Evolutionary conservation across 768 basidiomycete genomes (phyloP), one percentile per base, ranked within the genome.

Genomic region (Rhizopogon vesiculosus): DNA sequence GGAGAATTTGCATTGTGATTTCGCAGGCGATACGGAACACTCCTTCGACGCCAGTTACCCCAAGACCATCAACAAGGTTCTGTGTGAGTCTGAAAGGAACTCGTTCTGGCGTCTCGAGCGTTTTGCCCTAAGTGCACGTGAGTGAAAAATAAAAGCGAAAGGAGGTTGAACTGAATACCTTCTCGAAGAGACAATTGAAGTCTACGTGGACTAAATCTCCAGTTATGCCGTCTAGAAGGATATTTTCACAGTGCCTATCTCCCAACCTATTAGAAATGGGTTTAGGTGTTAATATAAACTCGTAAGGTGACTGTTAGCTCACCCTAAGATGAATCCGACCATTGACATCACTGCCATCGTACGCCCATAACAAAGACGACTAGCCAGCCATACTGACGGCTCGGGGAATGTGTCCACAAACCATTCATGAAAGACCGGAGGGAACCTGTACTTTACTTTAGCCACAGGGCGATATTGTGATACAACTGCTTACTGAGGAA

Each of bases 311-410:
- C 25, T 7, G 42, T 22, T 53, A 33, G n/a, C 57, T 45, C 60
- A 96, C 93, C 96, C 96, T 12, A 98, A 76, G 42, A 99, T 93
- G 64, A 91, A 96, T 10, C 97, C 97, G 19, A 98, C 91, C 91
- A 99, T 98, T 1, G 91, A 97, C 88, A 97, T 98, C 53, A 98
- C 97, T 0, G 96, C 97, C 0, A 90, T 83, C 0, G 96, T 97
- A 42, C 96, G 80, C 4, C 82, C 86, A 66, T 95, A 99, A 1
- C 84, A 78, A 61, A 92, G 69, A n/a, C 96, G 85, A 67, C 90
- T 90, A 1, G 87, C 82, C 15, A 98, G 79, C 97, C 97, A 99
- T 0, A 91, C 89, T 0, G 90, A 87, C 0, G 97, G 97, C 62
- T 99, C 97, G 0, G 97, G 95, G 73, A 98, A 98, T 0, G 89